A percentile compares a stretch with the other conserved stretches of the same genome.
phyloP scores from a whole-genome alignment of 306 rosid species.

The Phaseolus lunatus region DNA sequence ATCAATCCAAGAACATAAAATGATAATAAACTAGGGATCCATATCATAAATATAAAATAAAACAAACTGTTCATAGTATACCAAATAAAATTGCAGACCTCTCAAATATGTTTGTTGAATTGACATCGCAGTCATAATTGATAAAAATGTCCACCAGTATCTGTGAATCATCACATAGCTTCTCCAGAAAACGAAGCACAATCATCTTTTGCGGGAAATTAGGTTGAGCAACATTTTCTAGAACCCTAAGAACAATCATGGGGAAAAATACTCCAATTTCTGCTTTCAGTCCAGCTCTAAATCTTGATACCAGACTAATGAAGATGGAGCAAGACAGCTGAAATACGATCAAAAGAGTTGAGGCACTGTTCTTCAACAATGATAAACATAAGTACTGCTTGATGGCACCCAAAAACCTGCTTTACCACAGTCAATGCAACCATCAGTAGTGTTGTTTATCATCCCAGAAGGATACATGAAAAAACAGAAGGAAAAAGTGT shows the following conservation, averaged over 20 bases:
- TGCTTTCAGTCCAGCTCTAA: conserved; percentile 98
- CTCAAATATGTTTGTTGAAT: conserved; percentile 98
- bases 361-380: conserved; percentile 97
- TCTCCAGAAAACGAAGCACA: conserved; percentile 97
- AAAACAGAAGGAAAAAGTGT: conserved; percentile 37
- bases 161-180: conserved; percentile 94
- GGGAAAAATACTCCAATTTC: conserved; percentile 99
- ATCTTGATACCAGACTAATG: conserved; percentile 96
- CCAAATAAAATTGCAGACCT: conserved; percentile 63
- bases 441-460: conserved; percentile 40
- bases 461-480: conserved; percentile 32
- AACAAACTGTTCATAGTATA: conserved; percentile 26
- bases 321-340: conserved; percentile 99
- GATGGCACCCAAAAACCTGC: conserved; percentile 98
- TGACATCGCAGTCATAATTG: conserved; percentile 99
- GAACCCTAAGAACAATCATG: conserved; percentile 97
- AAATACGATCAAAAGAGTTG: conserved; percentile 90
- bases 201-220: conserved; percentile 98
- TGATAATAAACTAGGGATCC: conserved; percentile 43
- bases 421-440: conserved; percentile 54
- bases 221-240: conserved; percentile 98
- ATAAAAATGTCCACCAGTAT: conserved; percentile 95
- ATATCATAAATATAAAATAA: conserved; percentile 21
- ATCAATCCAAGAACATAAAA: conserved; percentile 27
- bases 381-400: conserved; percentile 98